phyloP scores from a whole-genome alignment of 306 rosid species.

The Vicia villosa region DNA sequence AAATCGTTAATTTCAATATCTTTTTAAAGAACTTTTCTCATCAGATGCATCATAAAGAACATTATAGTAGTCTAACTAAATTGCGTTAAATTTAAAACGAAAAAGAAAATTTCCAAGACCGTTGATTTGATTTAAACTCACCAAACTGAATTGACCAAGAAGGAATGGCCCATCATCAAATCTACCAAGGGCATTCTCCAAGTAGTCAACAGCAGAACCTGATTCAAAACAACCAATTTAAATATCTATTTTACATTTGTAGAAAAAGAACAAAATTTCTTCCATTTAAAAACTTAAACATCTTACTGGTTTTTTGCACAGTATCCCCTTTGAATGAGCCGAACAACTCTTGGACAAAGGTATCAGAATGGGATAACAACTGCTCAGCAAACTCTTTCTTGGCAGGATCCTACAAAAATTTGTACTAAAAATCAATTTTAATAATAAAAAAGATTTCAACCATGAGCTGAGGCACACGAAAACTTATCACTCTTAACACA shows the following conservation, averaged over 20 bases:
- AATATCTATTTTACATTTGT: neutral
- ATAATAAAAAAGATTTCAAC: neutral
- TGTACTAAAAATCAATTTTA: neutral
- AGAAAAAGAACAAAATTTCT: neutral
- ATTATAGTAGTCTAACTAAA: neutral
- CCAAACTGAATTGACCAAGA: constrained; percentile 75
- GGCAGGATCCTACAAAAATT: constrained; percentile 59
- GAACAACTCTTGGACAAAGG: constrained; percentile 38
- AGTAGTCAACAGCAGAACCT: constrained; percentile 68
- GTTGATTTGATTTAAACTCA: constrained; percentile 38
- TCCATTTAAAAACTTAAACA: constrained; percentile 25
- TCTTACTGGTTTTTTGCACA: constrained; percentile 44
- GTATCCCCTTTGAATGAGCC: constrained; percentile 52
- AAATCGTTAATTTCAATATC: no score
- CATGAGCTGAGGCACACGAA: neutral
- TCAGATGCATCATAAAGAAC: neutral
- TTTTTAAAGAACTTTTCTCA: no score
- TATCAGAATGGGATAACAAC: constrained; percentile 52
- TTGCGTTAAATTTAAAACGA: neutral
- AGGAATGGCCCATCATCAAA: constrained; percentile 78
- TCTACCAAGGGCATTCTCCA: constrained; percentile 75
- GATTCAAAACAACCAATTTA: constrained; percentile 18
- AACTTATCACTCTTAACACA: neutral
- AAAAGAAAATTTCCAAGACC: neutral
- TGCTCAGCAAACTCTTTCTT: constrained; percentile 66